Evolutionary conservation across 2,329 filamentous ascomycete species (phyloP).

Genomic region (Verticillium tricorpus): DNA sequence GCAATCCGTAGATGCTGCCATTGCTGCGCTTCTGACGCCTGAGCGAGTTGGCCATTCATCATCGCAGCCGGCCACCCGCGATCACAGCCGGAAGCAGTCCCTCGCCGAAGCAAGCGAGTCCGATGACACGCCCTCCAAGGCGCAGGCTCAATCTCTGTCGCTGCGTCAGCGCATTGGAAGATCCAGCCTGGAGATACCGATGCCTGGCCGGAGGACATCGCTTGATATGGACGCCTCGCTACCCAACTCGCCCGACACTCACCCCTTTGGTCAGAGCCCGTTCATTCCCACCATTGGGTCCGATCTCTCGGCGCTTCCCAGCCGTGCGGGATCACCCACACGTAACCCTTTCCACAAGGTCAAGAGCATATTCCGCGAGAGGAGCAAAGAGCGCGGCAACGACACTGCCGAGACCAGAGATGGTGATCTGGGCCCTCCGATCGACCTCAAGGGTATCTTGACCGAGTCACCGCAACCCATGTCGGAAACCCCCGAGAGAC

Average conservation of each 20-base stretch:
- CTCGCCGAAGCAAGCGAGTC: conserved; percentile 34
- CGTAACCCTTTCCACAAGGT: conserved; percentile 55
- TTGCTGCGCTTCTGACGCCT: conserved; percentile 7
- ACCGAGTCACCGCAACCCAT: background rate
- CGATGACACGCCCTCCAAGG: conserved; percentile 23
- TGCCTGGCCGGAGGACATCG: conserved; percentile 30
- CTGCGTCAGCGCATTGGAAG: conserved; percentile 24
- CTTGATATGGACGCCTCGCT: conserved; percentile 40
- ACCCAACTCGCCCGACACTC: conserved; percentile 49
- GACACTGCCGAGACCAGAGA: conserved; percentile 25
- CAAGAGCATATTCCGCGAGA: conserved; percentile 51
- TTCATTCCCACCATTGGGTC: conserved; percentile 56
- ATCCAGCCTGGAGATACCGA: conserved; percentile 45
- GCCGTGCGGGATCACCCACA: conserved; percentile 58
- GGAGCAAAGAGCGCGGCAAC: conserved; percentile 38
- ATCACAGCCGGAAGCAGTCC: conserved; percentile 31
- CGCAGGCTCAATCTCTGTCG: background rate
- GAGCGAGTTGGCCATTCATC: conserved; percentile 9
- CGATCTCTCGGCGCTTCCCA: conserved; percentile 59
- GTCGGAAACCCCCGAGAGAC: background rate
- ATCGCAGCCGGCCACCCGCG: conserved; percentile 24
- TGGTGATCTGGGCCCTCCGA: background rate
- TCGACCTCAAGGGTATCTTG: background rate
- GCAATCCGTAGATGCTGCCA: background rate
- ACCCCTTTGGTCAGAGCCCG: conserved; percentile 37